A percentile compares a stretch with the other conserved stretches of the same genome.
Conservation (phyloP, 1,284 basidiomycete genomes). For the Rhodotorula sp. region DNA sequence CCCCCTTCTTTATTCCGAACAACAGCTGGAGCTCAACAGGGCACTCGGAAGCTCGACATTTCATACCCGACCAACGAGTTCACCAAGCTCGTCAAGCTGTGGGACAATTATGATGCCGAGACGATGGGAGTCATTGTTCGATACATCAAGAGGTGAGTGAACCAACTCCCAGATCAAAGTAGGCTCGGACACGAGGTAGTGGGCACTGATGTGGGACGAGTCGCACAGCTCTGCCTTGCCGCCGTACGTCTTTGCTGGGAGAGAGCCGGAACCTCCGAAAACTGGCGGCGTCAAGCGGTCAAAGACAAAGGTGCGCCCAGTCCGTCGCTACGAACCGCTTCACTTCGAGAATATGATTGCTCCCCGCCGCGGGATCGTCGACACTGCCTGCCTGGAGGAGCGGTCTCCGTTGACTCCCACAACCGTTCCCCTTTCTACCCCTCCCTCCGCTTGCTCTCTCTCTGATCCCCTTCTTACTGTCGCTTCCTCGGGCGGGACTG, state of each 20-base stretch:
- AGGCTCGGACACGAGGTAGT: neutral
- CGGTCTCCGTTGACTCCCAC: conserved; percentile 14
- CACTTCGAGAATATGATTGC: neutral
- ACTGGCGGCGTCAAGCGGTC: conserved; percentile 35
- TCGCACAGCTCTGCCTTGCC: conserved; percentile 28
- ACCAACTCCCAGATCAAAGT: neutral
- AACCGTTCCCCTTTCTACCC: neutral
- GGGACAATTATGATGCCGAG: conserved; percentile 91
- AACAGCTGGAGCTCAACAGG: conserved; percentile 4
- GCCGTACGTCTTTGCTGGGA: conserved; percentile 34
- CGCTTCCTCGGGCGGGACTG: neutral
- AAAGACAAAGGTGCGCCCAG: conserved; percentile 38
- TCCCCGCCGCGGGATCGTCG: neutral
- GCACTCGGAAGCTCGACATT: conserved; percentile 71
- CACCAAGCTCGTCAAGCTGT: conserved; percentile 88
- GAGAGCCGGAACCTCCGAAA: conserved; percentile 33
- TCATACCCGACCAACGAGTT: conserved; percentile 96
- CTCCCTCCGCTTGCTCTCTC: neutral
- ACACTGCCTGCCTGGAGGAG: neutral
- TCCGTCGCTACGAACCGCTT: too few relatives aligned
- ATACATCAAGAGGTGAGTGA: conserved; percentile 81
- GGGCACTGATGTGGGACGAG: neutral
- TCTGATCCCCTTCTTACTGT: neutral
- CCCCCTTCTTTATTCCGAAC: too few relatives aligned
- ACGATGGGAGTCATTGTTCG: conserved; percentile 93